phyloP scores from a whole-genome alignment of 164 flowering plant species.

The Nymphaea thermarum region DNA sequence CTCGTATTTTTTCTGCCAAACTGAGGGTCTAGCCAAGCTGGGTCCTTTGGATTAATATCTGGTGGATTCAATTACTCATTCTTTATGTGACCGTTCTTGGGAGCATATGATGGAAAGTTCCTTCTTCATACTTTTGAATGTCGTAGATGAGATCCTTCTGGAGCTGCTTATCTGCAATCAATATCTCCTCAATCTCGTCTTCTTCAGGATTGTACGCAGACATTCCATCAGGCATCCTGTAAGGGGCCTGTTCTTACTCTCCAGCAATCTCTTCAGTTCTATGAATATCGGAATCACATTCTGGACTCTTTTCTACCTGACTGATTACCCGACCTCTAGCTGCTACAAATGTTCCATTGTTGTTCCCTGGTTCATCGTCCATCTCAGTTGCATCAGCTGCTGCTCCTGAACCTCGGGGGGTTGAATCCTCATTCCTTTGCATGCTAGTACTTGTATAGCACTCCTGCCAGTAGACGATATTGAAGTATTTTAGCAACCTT shows the following conservation, averaged over 20 bases:
- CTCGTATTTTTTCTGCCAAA: too few relatives aligned
- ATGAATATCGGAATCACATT: slow-evolving; percentile 90
- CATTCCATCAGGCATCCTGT: slow-evolving; percentile 95
- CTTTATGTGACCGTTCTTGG: too few relatives aligned
- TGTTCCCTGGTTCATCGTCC: slow-evolving; percentile 51
- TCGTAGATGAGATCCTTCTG: slow-evolving; percentile 91
- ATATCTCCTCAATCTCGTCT: slow-evolving; percentile 87
- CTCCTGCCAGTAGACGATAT: too few relatives aligned
- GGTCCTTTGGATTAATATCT: too few relatives aligned
- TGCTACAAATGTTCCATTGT: slow-evolving; percentile 29
- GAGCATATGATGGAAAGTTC: too few relatives aligned
- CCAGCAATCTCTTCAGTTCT: slow-evolving; percentile 75
- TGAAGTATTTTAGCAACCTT: too few relatives aligned
- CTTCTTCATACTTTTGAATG: slow-evolving; percentile 80
- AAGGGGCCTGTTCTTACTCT: slow-evolving; percentile 86
- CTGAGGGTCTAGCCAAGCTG: too few relatives aligned
- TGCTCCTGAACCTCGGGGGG: slow-evolving; percentile 42
- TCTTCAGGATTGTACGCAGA: slow-evolving; percentile 76
- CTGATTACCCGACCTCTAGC: slow-evolving; percentile 62
- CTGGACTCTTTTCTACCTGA: slow-evolving; percentile 79
- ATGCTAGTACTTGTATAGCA: slow-evolving; percentile 60
- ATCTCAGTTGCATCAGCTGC: slow-evolving; percentile 31
- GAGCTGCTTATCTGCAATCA: slow-evolving; percentile 86
- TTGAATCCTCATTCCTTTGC: slow-evolving; percentile 79
- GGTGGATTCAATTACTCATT: too few relatives aligned